phyloP scores from a whole-genome alignment of 2,329 filamentous ascomycete genomes.

The Claviceps digitariae region DNA sequence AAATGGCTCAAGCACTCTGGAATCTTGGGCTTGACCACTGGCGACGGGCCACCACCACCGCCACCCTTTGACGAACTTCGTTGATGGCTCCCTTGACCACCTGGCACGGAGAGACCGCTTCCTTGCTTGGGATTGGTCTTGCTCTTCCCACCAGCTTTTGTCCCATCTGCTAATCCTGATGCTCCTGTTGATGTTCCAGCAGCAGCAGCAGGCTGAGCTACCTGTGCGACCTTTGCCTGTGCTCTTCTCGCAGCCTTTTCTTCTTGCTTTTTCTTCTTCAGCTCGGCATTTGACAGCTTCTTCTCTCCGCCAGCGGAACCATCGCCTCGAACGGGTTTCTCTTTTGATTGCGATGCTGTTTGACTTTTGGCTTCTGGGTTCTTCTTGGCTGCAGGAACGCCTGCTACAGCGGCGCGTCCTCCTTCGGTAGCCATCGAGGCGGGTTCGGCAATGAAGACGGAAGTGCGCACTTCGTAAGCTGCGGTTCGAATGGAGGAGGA shows the following conservation, averaged over 20 bases:
- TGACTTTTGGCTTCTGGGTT: conserved; percentile 13
- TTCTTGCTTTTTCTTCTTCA: conserved; percentile 81
- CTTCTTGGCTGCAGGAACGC: conserved; percentile 13
- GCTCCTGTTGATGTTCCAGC: not conserved
- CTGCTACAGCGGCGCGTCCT: conserved; percentile 16
- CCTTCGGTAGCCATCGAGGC: conserved; percentile 20
- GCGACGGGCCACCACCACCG: conserved; percentile 10
- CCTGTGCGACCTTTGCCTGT: conserved; percentile 47
- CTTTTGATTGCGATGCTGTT: conserved; percentile 11
- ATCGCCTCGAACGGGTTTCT: conserved; percentile 5
- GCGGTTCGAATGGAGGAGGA: not conserved
- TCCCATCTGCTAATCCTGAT: conserved; percentile 22
- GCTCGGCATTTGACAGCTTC: conserved; percentile 60
- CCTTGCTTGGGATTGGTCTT: conserved; percentile 35
- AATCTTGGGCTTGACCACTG: conserved; percentile 41
- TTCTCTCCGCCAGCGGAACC: conserved; percentile 21
- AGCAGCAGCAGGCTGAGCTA: conserved; percentile 19
- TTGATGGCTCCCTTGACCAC: conserved; percentile 15
- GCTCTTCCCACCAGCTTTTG: conserved; percentile 25
- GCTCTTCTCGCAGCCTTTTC: conserved; percentile 82
- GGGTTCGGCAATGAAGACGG: not conserved
- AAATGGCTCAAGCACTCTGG: conserved; percentile 72
- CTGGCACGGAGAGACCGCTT: conserved; percentile 21
- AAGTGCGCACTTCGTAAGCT: not conserved
- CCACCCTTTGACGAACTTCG: conserved; percentile 20